A percentile compares a stretch with the other conserved stretches of the same genome.
Conservation (phyloP, 352 stramenopile species). For the Phytophthora hibernalis region DNA sequence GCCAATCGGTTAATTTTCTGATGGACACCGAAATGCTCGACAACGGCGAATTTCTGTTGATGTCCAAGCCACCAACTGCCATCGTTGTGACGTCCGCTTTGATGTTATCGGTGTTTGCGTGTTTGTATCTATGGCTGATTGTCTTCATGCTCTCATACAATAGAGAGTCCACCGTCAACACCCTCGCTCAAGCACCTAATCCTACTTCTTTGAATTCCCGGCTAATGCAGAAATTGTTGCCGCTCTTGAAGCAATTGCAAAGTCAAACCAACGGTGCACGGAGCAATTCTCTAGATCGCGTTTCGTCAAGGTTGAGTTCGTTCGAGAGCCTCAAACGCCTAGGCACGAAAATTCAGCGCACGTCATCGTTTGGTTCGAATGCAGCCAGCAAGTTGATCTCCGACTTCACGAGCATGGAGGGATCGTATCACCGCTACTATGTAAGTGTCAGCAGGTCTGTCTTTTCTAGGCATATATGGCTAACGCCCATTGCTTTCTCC, state of each 20-base stretch:
- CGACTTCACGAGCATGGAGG: constrained; percentile 47
- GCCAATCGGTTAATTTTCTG: constrained; percentile 48
- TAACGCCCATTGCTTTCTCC: not conserved
- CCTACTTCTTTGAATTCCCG: constrained; percentile 26
- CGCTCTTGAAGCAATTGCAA: constrained; percentile 25
- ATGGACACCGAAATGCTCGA: constrained; percentile 53
- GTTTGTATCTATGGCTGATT: constrained; percentile 43
- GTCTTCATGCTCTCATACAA: constrained; percentile 48
- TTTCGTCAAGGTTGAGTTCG: constrained; percentile 2
- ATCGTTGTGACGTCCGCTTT: constrained; percentile 42
- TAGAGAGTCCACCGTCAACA: constrained; percentile 25
- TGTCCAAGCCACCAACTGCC: constrained; percentile 36
- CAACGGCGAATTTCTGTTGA: constrained; percentile 57
- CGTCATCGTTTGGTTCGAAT: constrained; percentile 14
- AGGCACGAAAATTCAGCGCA: constrained; percentile 14
- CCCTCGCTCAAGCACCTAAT: constrained; percentile 24
- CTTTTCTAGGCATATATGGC: not conserved
- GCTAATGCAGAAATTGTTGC: constrained; percentile 23
- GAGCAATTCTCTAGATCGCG: not conserved
- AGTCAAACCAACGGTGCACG: constrained; percentile 3
- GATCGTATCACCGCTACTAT: constrained; percentile 49
- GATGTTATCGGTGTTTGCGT: constrained; percentile 41
- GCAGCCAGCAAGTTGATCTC: constrained; percentile 27
- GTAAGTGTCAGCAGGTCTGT: constrained; percentile 32
- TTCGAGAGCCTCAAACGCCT: constrained; percentile 22